These are phyloP conservation scores for Alternaria longipes DNA, from an alignment of 2,329 filamentous ascomycete species.

Conservation along the genomic window DNA sequence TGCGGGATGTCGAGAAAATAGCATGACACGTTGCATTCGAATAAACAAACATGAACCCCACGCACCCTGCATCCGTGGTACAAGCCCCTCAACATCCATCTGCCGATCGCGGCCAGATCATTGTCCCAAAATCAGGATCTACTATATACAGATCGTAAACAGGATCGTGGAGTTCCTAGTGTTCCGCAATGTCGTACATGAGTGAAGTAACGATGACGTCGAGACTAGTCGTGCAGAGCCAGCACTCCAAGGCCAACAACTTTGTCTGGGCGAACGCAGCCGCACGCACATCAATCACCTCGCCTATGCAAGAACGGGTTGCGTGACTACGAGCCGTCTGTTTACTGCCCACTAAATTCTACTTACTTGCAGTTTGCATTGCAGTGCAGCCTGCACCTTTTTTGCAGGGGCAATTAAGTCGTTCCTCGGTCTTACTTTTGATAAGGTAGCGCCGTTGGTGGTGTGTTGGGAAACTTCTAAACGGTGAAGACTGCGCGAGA, in stretches of 20 bases:
- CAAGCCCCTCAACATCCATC: slow-evolving; percentile 7
- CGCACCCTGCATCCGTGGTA: slow-evolving; percentile 3
- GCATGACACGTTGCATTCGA: not conserved
- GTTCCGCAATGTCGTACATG: slow-evolving; percentile 19
- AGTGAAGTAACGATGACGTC: slow-evolving; percentile 44
- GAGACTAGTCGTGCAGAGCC: slow-evolving; percentile 32
- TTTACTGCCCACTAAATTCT: slow-evolving; percentile 16
- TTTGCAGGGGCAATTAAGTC: not conserved
- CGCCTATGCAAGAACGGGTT: slow-evolving; percentile 24
- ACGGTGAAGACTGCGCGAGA: slow-evolving; percentile 17
- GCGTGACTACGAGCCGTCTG: slow-evolving; percentile 21
- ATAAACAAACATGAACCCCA: slow-evolving; percentile 14
- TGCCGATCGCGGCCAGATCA: slow-evolving; percentile 13
- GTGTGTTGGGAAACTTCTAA: slow-evolving; percentile 12
- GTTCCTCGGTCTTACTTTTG: slow-evolving; percentile 2
- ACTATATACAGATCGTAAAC: slow-evolving; percentile 2
- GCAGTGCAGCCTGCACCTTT: slow-evolving; percentile 4
- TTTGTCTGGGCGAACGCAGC: slow-evolving; percentile 7
- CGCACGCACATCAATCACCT: slow-evolving; percentile 23
- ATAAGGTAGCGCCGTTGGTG: slow-evolving; percentile 16
- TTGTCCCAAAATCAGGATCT: slow-evolving; percentile 7
- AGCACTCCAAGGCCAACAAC: slow-evolving; percentile 4
- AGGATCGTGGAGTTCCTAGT: slow-evolving; percentile 10
- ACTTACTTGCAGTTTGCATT: slow-evolving; percentile 17
- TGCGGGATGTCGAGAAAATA: slow-evolving; percentile 5